Evolutionary conservation across 2,329 filamentous ascomycete genomes (phyloP), one percentile per base, ranked within the genome.

Genomic region (Cercospora sesami): DNA sequence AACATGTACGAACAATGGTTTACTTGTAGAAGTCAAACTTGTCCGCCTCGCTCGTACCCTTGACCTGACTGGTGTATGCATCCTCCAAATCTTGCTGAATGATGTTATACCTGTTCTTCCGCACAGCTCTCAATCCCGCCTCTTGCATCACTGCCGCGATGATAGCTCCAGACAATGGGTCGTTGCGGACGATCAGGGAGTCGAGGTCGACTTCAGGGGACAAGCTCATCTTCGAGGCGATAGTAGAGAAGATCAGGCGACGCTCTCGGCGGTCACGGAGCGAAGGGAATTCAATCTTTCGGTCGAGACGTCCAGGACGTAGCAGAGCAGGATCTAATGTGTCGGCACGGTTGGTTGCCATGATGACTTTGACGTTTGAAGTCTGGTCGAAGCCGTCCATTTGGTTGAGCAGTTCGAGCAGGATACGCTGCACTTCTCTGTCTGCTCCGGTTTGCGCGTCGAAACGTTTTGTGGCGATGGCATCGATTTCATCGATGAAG

Each of bases 321-420:
- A 99, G 88, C 70, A 99, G 86, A 51, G 95, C 95, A 16, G 95
- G 95, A 79, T 99, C 95, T 72, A 99, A 87, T 6, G 95, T 99
- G 81, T 98, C 95, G 73, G 95, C 94, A 79, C 95, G 91, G 85
- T 99, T 99, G 74, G 95, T 99, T 73, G 95, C 95, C 95, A 99
- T 99, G 83, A 99, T 99, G 79, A 99, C 95, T 85, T 99, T 99
- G 82, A 99, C 95, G 81, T 99, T 99, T 80, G 93, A 92, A 0
- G 93, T 97, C 82, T 99, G 95, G 81, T 99, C 95, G 84, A 99
- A 99, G 73, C 95, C 95, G 80, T 99, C 95, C 95, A 99, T 99
- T 83, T 99, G 95, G 84, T 99, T 99, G 72, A 99, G 90, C 73
- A 99, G 85, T 81, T 99, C 95, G 69, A 99, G 90, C 68, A 99